Percentiles rank a stretch among this genome's conserved stretches.
Conservation (phyloP, 768 basidiomycete species). For the Suillus weaverae region DNA sequence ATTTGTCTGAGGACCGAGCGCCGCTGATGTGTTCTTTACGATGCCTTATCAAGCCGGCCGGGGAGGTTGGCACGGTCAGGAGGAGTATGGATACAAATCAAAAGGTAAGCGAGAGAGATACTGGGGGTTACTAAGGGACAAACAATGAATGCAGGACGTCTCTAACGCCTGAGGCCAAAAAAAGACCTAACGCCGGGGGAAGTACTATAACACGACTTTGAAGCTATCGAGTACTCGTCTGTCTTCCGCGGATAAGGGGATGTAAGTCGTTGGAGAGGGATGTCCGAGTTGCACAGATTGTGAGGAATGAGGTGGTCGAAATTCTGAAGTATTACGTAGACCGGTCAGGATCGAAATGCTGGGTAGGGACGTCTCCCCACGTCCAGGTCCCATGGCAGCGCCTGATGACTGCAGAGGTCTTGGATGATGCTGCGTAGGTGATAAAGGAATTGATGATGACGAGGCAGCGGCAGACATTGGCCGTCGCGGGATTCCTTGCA, state of each 20-base stretch:
- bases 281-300: slow-evolving; percentile 20
- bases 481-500: slow-evolving; percentile 14
- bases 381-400: slow-evolving; percentile 7
- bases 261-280: slow-evolving; percentile 31
- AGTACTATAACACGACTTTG: slow-evolving; percentile 47
- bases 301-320: slow-evolving; percentile 7
- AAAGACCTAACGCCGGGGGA: neutral
- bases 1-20: neutral
- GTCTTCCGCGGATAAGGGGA: slow-evolving; percentile 55
- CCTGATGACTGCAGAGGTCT: slow-evolving; percentile 9
- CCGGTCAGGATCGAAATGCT: slow-evolving; percentile 21
- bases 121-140: neutral
- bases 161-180: neutral
- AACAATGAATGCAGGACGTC: neutral
- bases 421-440: slow-evolving; percentile 15
- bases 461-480: slow-evolving; percentile 19
- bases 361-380: slow-evolving; percentile 20
- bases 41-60: neutral
- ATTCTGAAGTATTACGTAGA: slow-evolving; percentile 9
- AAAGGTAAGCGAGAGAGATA: neutral
- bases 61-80: neutral
- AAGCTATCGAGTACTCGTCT: slow-evolving; percentile 57
- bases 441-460: slow-evolving; percentile 14
- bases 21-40: neutral
- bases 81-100: neutral